phyloP scores from a whole-genome alignment of 768 basidiomycete genomes.

The Psilocybe cubensis region DNA sequence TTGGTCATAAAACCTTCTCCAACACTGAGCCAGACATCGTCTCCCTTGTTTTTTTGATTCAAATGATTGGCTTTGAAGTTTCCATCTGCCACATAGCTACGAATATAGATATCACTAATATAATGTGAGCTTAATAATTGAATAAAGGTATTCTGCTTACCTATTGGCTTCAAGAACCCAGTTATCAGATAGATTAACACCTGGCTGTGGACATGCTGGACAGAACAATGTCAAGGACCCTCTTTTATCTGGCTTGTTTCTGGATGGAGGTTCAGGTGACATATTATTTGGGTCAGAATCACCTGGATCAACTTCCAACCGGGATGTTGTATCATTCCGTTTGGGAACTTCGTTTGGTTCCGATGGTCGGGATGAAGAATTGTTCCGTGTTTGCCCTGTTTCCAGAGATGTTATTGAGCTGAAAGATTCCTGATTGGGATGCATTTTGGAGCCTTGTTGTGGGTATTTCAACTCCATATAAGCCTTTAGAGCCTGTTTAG shows the following conservation, averaged over 20 bases:
- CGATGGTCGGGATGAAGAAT: background rate
- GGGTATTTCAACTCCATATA: no score
- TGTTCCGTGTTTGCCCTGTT: background rate
- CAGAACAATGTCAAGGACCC: conserved; percentile 22
- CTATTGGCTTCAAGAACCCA: conserved; percentile 12
- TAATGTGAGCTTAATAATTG: background rate
- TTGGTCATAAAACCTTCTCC: conserved; percentile 19
- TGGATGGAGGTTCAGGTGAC: no score
- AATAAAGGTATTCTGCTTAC: background rate
- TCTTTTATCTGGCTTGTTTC: background rate
- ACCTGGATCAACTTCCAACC: background rate
- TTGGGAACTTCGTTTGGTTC: background rate
- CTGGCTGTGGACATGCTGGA: conserved; percentile 25
- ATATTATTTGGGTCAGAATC: background rate
- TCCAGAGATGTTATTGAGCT: no score
- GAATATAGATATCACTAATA: conserved; percentile 9
- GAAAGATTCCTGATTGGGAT: background rate
- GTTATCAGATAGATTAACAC: conserved; percentile 20
- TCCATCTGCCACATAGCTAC: conserved; percentile 19
- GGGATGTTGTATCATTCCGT: background rate
- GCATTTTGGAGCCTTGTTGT: no score
- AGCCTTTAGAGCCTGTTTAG: background rate
- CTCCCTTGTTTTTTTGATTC: background rate
- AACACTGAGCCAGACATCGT: conserved; percentile 11
- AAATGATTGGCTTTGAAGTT: conserved; percentile 18